Conservation (phyloP, 2,329 filamentous ascomycete species). For the Diplodia intermedia region DNA sequence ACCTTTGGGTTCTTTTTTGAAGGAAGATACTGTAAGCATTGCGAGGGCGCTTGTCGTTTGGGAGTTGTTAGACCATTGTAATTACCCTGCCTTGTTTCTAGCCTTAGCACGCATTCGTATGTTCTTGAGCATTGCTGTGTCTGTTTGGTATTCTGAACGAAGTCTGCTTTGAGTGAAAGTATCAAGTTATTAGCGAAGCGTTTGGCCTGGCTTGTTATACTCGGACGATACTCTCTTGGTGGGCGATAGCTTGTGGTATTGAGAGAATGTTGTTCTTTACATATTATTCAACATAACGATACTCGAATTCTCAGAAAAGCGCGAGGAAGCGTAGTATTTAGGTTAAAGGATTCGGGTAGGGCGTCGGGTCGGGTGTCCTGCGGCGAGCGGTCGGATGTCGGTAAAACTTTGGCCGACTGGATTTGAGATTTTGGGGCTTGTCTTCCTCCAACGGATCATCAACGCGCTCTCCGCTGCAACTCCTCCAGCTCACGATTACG, state of each 20-base stretch:
- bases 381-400: constrained; percentile 2
- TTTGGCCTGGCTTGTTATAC: background rate
- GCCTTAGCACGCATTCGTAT: constrained; percentile 5
- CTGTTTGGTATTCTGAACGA: background rate
- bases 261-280: background rate
- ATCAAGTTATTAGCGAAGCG: background rate
- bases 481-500: background rate
- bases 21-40: constrained; percentile 2
- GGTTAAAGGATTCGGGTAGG: background rate
- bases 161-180: background rate
- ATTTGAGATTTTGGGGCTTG: constrained; percentile 21
- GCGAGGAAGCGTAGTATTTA: too few species aligned
- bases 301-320: too few species aligned
- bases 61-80: constrained; percentile 10
- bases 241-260: background rate
- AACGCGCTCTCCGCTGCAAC: constrained; percentile 1
- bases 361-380: background rate
- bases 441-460: background rate
- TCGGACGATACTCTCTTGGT: background rate
- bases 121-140: background rate
- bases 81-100: constrained; percentile 9
- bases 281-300: background rate
- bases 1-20: background rate
- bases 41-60: constrained; percentile 23
- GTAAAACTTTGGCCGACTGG: constrained; percentile 17